A percentile compares a stretch with the other conserved stretches of the same genome.
Conservation (phyloP, 1,139 yeast genomes). For the Debaryomyces sp. region DNA sequence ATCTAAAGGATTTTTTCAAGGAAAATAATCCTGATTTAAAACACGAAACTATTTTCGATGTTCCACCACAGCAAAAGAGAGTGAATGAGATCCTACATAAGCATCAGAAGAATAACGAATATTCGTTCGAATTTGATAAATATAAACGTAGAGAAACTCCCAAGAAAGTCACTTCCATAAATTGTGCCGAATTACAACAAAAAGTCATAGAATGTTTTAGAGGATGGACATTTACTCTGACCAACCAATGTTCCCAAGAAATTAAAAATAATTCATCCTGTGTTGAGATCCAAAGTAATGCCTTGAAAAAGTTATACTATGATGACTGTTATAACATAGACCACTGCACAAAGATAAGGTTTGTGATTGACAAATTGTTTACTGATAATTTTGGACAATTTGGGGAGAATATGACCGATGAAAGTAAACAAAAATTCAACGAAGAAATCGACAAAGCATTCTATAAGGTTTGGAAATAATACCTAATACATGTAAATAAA, state of each 20-base stretch:
- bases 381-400: conserved; percentile 42
- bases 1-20: conserved; percentile 33
- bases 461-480: conserved; percentile 38
- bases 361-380: conserved; percentile 40
- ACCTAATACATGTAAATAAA: conserved; percentile 8
- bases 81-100: conserved; percentile 31
- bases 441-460: conserved; percentile 38
- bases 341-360: conserved; percentile 46
- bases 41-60: conserved; percentile 29
- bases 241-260: conserved; percentile 34
- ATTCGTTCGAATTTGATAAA: conserved; percentile 32
- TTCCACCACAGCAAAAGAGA: conserved; percentile 28
- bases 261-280: conserved; percentile 33
- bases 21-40: conserved; percentile 34
- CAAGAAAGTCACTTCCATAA: conserved; percentile 31
- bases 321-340: conserved; percentile 40
- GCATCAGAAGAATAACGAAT: conserved; percentile 17
- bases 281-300: conserved; percentile 37
- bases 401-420: conserved; percentile 38
- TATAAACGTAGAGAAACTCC: conserved; percentile 35
- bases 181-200: conserved; percentile 48
- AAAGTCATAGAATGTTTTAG: conserved; percentile 42
- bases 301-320: conserved; percentile 38
- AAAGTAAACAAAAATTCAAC: conserved; percentile 27
- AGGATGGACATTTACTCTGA: conserved; percentile 31